phyloP scores from a whole-genome alignment of 164 flowering plant species.

The Chimonanthus salicifolius region DNA sequence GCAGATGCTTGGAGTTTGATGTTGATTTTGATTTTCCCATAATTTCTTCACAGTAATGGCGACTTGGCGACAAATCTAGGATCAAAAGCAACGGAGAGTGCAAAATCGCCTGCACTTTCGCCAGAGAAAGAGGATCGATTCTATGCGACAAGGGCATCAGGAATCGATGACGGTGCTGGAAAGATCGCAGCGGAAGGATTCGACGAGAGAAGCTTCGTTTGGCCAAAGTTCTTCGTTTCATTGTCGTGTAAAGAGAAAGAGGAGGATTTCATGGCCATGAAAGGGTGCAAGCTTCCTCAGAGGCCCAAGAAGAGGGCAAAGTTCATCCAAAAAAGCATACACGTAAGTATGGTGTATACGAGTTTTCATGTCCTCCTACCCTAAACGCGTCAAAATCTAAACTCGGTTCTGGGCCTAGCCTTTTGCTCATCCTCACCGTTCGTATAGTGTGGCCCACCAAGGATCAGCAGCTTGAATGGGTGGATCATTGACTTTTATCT shows the following conservation, averaged over 20 bases:
- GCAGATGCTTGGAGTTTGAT: background rate
- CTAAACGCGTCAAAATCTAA: background rate
- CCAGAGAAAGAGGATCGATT: constrained; percentile 55
- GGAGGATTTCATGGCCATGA: constrained; percentile 24
- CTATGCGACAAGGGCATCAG: constrained; percentile 12
- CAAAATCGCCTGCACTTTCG: constrained; percentile 29
- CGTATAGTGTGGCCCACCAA: too few species aligned
- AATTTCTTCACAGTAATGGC: constrained; percentile 4
- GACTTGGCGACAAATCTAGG: constrained; percentile 6
- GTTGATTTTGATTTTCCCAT: background rate
- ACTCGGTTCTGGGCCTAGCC: background rate
- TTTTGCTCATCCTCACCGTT: too few species aligned
- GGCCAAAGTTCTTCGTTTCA: constrained; percentile 15
- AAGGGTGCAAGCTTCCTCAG: constrained; percentile 21
- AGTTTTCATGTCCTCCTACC: background rate
- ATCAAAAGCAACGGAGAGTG: constrained; percentile 12
- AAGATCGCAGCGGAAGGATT: constrained; percentile 7
- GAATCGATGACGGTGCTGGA: constrained; percentile 8
- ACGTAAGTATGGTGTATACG: constrained; percentile 1
- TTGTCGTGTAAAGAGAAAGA: constrained; percentile 20
- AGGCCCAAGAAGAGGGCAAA: constrained; percentile 20
- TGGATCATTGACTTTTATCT: too few species aligned
- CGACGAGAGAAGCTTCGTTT: constrained; percentile 8
- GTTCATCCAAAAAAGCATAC: constrained; percentile 13
- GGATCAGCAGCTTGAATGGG: too few species aligned